Base-by-base conservation (phyloP, 495 filamentous ascomycete species). In the Hypoxylon subgilvum region DNA sequence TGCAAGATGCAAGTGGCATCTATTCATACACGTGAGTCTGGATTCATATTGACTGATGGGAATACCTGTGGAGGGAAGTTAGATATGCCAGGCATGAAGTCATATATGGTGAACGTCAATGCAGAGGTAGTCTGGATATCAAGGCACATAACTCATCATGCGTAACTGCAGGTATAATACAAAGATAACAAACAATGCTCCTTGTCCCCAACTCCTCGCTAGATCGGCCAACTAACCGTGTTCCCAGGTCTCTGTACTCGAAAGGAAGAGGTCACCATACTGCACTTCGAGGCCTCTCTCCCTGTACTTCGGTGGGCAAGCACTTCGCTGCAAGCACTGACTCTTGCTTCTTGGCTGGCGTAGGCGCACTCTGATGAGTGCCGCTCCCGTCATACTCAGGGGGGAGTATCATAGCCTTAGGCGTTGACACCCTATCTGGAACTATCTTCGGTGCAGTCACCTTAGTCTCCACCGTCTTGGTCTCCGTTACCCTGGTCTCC, bases 371-470 rank as follows among this genome's bases (percentile, higher is more conserved):
- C 12, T 47, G 41, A 22, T 60, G 56, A 28, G 6, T 36, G 22
- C 22, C 31, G 5, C 27, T 14, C 17, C 27, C 38, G 9, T 57
- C 36, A 49, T 57, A 52, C 17, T 63, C 51, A 9, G 40, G 60
- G 25, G 52, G 60, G 6, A 63, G 43, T 27, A 57, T 27, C 60
- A 63, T 63, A 4, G 60, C 52, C 48, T 63, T 63, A n/a, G 60
- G 60, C 8, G 60, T 63, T 13, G 60, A 52, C 12, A 57, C 30
- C 10, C 46, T 40, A 28, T 40, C 45, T 12, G 40, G 49, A 18
- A 52, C 12, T 2, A 31, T 14, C 42, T 57, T 60, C 1, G 47
- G 34, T 17, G 40, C 19, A 9, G 39, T 19, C 12, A 35, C 27
- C 16, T 17, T 45, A 4, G 32, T 25, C 47, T 52, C 55, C 1